Conservation (phyloP, 2,329 filamentous ascomycete genomes). For the Uncinocarpus reesii region DNA sequence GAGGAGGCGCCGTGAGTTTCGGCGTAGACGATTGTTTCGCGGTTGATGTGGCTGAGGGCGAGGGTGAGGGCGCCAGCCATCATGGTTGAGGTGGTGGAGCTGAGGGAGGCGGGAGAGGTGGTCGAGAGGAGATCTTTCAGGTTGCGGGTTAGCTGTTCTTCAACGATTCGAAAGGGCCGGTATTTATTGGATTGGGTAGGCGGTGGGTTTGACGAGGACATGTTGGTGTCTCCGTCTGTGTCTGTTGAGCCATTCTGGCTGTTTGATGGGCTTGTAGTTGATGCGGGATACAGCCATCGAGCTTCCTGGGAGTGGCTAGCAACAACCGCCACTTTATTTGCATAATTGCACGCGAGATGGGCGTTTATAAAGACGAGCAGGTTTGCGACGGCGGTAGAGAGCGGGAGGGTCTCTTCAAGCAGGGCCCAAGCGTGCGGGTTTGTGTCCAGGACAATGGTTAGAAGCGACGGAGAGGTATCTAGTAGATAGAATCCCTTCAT, state of each 20-base stretch:
- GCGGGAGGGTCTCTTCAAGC: slow-evolving; percentile 61
- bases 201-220: slow-evolving; percentile 34
- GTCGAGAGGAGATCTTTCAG: slow-evolving; percentile 67
- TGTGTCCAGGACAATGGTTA: slow-evolving; percentile 86
- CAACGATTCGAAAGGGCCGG: slow-evolving; percentile 78
- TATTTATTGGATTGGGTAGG: slow-evolving; percentile 66
- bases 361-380: slow-evolving; percentile 95
- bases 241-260: slow-evolving; percentile 17
- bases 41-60: slow-evolving; percentile 83
- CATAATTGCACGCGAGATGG: slow-evolving; percentile 85
- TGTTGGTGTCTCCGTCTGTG: slow-evolving; percentile 46
- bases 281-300: slow-evolving; percentile 74
- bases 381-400: slow-evolving; percentile 76
- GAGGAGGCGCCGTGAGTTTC: slow-evolving; percentile 44
- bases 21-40: slow-evolving; percentile 57
- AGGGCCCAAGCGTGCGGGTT: slow-evolving; percentile 91
- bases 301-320: slow-evolving; percentile 81
- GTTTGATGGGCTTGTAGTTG: slow-evolving; percentile 19
- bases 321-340: slow-evolving; percentile 84
- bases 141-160: slow-evolving; percentile 65
- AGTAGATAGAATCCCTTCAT: slow-evolving; percentile 18
- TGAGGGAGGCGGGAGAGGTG: slow-evolving; percentile 40
- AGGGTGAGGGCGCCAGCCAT: slow-evolving; percentile 85
- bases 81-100: slow-evolving; percentile 61
- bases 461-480: slow-evolving; percentile 57